Evolutionary conservation across 2,329 filamentous ascomycete genomes (phyloP).

Genomic region (Colletotrichum horii): DNA sequence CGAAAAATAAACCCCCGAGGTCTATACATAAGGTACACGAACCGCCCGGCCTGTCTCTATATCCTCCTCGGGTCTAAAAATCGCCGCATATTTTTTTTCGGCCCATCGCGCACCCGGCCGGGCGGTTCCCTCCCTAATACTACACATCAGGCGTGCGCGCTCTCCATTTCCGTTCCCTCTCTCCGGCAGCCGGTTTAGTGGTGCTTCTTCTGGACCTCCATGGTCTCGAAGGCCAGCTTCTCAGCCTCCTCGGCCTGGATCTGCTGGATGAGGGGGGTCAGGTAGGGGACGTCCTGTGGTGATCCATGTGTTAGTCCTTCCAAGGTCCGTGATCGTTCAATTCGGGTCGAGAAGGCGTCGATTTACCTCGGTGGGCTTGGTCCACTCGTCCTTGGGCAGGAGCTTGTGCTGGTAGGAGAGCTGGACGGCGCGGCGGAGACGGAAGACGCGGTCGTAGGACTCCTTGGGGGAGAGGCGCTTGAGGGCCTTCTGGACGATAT

Average conservation of each 20-base stretch:
- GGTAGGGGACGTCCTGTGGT: constrained; percentile 57
- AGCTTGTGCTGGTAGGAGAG: constrained; percentile 68
- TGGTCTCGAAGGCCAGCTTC: constrained; percentile 56
- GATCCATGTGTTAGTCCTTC: constrained; percentile 19
- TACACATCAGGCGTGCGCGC: constrained; percentile 19
- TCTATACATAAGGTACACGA: constrained; percentile 26
- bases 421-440: constrained; percentile 93
- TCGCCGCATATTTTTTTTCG: background rate
- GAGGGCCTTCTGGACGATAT: constrained; percentile 83
- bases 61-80: constrained; percentile 5
- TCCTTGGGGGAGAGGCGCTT: constrained; percentile 90
- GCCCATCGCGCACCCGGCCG: constrained; percentile 9
- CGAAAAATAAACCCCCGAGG: constrained; percentile 19
- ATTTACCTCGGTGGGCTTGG: constrained; percentile 58
- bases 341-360: background rate
- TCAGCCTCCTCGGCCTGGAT: constrained; percentile 56
- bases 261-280: constrained; percentile 56
- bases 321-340: background rate
- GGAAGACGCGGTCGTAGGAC: constrained; percentile 96
- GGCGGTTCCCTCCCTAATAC: constrained; percentile 18
- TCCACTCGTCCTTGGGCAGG: constrained; percentile 67
- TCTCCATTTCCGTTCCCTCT: background rate
- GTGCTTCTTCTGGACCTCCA: constrained; percentile 56
- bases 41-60: constrained; percentile 9
- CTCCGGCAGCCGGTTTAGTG: constrained; percentile 18